These are phyloP conservation scores for Senecio squalidus DNA, from an alignment of 140 eudicot species.

Conservation along the genomic window DNA sequence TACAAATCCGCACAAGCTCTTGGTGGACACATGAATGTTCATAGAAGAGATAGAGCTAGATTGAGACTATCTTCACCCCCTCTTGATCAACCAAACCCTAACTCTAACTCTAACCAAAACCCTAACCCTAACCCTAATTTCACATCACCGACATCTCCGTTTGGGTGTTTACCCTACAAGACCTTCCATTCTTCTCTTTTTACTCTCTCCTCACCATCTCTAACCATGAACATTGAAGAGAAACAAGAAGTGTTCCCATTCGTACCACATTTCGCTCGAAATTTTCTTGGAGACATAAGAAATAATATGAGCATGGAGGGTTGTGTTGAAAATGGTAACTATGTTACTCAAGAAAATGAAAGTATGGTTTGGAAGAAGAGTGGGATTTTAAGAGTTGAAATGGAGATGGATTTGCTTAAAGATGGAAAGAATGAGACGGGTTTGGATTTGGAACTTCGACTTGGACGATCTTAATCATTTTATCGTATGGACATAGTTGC, in stretches of 20 bases:
- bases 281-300: constrained; percentile 25
- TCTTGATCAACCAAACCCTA: constrained; percentile 40
- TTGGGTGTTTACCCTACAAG: constrained; percentile 31
- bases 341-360: not conserved
- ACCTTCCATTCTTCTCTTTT: constrained; percentile 14
- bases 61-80: constrained; percentile 35
- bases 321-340: not conserved
- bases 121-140: constrained; percentile 27
- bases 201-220: constrained; percentile 18
- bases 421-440: constrained; percentile 55
- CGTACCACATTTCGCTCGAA: not conserved
- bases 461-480: constrained; percentile 37
- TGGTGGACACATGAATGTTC: constrained; percentile 91
- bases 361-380: constrained; percentile 41
- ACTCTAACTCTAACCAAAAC: constrained; percentile 46
- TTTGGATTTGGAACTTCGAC: constrained; percentile 87
- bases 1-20: constrained; percentile 89
- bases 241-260: constrained; percentile 15
- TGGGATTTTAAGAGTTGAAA: constrained; percentile 39
- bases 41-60: constrained; percentile 81
- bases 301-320: constrained; percentile 34
- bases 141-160: constrained; percentile 21
- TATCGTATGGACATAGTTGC: not conserved
- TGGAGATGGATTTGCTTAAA: constrained; percentile 39
- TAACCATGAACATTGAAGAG: constrained; percentile 13